Base-by-base conservation (phyloP, 2,329 filamentous ascomycete species). In the Fusarium sp. region DNA sequence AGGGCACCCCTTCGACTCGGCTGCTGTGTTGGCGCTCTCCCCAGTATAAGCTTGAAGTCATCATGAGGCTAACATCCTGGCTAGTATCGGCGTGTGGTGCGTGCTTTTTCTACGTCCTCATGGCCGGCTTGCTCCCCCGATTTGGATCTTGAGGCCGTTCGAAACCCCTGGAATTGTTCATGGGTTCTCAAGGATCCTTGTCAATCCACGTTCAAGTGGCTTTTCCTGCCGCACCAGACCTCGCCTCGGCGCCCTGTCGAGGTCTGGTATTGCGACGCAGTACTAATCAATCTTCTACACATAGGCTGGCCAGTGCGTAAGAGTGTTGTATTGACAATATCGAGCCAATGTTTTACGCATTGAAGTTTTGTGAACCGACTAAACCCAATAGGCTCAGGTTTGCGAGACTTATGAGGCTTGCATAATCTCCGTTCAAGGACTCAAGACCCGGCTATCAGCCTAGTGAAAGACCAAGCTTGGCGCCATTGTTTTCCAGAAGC, bases 401-500 rank as follows among this genome's bases (percentile, higher is more conserved):
- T 57, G 56, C 62, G 62, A 64, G 61, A 49, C 22, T 24, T 24
- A 42, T 28, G 43, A 46, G 47, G 26, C 49, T 31, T 51, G 43
- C 47, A 57, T 46, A 36, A 52, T 28, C 42, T 54, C 44, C 36
- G 34, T 57, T 44, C 14, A 31, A 47, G 43, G 34, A 40, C 24
- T 53, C 55, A 57, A 39, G 40, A n/a, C 50, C 50, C 34, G 24
- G 38, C 28, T 47, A 36, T 57, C 56, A 55, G 49, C 62, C 38
- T 47, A 51, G 26, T 33, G 22, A 51, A 58, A 45, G 55, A 31
- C 56, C 45, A 57, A 50, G 57, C 53, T 59, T 66, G 51, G 51
- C 62, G 49, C 57, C 38, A 62, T 58, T 45, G 60, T 61, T 73
- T 65, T 74, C 67, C 64, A 67, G 70, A 72, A 74, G 61, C 56